These are phyloP conservation scores for Akebia trifoliata DNA, from an alignment of 164 flowering plant genomes.

Conservation along the genomic window DNA sequence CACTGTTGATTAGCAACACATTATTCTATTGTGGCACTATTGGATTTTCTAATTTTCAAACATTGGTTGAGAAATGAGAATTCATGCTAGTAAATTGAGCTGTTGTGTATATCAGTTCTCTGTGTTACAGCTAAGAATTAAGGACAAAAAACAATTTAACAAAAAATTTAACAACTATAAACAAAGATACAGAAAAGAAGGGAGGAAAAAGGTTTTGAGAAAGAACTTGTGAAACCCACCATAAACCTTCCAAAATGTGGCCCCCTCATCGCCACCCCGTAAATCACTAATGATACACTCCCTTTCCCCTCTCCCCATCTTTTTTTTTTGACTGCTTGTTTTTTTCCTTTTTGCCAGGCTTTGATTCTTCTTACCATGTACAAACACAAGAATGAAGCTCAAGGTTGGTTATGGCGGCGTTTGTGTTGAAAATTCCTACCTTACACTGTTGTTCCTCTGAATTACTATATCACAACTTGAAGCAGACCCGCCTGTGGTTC, in stretches of 20 bases:
- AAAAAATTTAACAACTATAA: constrained; percentile 18
- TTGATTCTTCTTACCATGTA: constrained; percentile 35
- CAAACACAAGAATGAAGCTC: constrained; percentile 56
- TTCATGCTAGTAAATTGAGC: constrained; percentile 14
- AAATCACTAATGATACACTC: constrained; percentile 21
- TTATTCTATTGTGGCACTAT: no score
- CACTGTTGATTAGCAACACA: no score
- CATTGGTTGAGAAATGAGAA: constrained; percentile 1
- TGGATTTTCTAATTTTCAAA: no score
- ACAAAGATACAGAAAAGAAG: constrained; percentile 16
- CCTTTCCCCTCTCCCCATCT: background rate
- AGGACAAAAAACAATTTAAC: constrained; percentile 18
- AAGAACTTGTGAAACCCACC: constrained; percentile 5
- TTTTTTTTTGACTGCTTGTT: constrained; percentile 7
- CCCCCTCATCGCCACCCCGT: constrained; percentile 18
- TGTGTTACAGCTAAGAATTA: constrained; percentile 30
- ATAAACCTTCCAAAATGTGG: constrained; percentile 30
- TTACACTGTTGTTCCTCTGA: constrained; percentile 17
- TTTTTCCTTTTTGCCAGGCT: constrained; percentile 9
- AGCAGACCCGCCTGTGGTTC: constrained; percentile 97
- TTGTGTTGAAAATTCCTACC: constrained; percentile 26
- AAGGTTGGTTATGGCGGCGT: no score
- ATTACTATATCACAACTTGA: constrained; percentile 80
- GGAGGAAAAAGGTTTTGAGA: background rate
- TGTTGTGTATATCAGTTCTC: constrained; percentile 35